Evolutionary conservation across 2,329 filamentous ascomycete species (phyloP), one percentile per base, ranked within the genome.

Genomic region (Byssoonygena ceratinophila): DNA sequence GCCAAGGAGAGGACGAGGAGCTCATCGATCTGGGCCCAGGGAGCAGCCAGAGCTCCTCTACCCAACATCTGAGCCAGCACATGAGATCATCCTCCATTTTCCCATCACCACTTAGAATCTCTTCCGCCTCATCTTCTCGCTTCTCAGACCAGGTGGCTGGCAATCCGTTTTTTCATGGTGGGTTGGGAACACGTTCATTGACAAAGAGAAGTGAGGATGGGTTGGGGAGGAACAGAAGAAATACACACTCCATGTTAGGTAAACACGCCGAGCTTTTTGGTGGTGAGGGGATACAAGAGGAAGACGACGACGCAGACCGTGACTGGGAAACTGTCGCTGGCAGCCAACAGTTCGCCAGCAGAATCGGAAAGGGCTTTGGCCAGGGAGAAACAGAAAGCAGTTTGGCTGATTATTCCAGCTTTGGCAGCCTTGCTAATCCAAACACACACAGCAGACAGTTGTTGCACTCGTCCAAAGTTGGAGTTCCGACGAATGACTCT

Each of bases 201-300:
- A 45, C 36, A 46, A 47, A 31, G 32, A 44, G 39, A 45, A 46
- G 16, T 31, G 43, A 52, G 14, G 25, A 22, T 23, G 16, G 32
- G 2, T 37, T 46, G 29, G 40, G 23, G 22, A 29, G 41, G 22
- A 46, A 29, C 36, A 50, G 47, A 29, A 27, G 14, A 45, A 25
- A 37, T 16, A 45, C 31, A 20, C 36, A 22, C 25, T 16, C 23
- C 5, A 9, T 5, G 4, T 31, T 40, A 32, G 23, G 16, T 31
- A 46, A 52, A 43, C 50, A 34, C 14, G 32, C 43, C 32, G 44
- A 52, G 90, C 46, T 83, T 85, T 25, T 51, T 4, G 86, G 96
- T 41, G 83, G 91, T 14, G 90, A 96, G 66, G 97, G 97, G 61
- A 94, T 97, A 9, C 22, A 44, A 55, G 90, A 97, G 62, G 87